phyloP scores from a whole-genome alignment of 2,329 filamentous ascomycete species.

The Lasiodiplodia citricola region DNA sequence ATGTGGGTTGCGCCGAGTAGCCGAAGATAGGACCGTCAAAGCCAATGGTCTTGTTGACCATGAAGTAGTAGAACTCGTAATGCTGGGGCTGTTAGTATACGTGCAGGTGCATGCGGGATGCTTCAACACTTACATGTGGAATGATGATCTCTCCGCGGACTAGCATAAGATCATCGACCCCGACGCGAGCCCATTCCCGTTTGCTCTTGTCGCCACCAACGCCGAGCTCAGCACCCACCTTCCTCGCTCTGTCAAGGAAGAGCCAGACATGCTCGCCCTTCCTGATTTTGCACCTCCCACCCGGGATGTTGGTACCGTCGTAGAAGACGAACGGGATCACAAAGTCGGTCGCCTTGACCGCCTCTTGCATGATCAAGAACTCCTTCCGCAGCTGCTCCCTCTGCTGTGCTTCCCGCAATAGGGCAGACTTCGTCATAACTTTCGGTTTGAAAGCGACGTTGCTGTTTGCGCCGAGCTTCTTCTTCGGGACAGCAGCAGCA shows the following conservation, averaged over 20 bases:
- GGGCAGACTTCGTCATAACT: slow-evolving; percentile 73
- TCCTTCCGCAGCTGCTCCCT: slow-evolving; percentile 77
- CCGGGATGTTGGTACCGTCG: slow-evolving; percentile 87
- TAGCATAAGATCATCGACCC: slow-evolving; percentile 93
- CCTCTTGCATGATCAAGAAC: slow-evolving; percentile 81
- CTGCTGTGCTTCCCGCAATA: slow-evolving; percentile 79
- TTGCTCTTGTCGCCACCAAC: slow-evolving; percentile 71
- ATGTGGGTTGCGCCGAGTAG: slow-evolving; percentile 63
- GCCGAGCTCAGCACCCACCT: slow-evolving; percentile 82
- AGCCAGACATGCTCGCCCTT: slow-evolving; percentile 95
- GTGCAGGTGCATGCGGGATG: background rate
- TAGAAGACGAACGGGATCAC: slow-evolving; percentile 96
- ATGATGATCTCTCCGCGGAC: slow-evolving; percentile 90
- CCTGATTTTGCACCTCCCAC: slow-evolving; percentile 82
- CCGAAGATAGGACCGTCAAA: slow-evolving; percentile 80
- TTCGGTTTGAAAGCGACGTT: slow-evolving; percentile 71
- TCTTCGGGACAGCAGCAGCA: slow-evolving; percentile 51
- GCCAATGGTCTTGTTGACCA: slow-evolving; percentile 82
- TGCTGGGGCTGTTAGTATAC: slow-evolving; percentile 64
- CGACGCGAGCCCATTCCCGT: slow-evolving; percentile 89
- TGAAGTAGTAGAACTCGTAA: slow-evolving; percentile 96
- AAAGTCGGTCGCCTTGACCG: slow-evolving; percentile 87
- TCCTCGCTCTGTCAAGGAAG: slow-evolving; percentile 88
- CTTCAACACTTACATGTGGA: slow-evolving; percentile 74
- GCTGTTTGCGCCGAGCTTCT: slow-evolving; percentile 65